Evolutionary conservation across 495 filamentous ascomycete genomes (phyloP), one percentile per base, ranked within the genome.

Genomic region (Penicillium longicatenatum): DNA sequence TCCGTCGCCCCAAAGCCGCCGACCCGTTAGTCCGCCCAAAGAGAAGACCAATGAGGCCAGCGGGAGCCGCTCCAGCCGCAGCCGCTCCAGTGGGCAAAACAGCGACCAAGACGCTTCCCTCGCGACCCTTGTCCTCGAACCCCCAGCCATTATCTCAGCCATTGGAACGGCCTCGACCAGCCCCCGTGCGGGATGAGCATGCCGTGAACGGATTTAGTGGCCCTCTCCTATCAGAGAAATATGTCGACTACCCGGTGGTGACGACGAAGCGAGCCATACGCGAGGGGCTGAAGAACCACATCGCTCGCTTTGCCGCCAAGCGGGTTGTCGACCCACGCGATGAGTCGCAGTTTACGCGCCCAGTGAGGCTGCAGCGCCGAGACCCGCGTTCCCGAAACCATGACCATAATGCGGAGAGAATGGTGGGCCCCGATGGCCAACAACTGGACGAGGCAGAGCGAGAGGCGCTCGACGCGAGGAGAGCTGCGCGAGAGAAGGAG

Each of bases 281-380:
- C 59, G 87, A 96, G 59, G 91, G 88, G 6, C 68, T 96, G 29
- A 88, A 94, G 50, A 83, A 92, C 63, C 95, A 98, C 67, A 82
- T 97, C 55, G 91, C 93, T 72, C 82, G 87, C 57, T 85, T 98
- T 45, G 72, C 83, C 8, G 78, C 79, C 6, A 89, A 86, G 63
- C 82, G 81, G 58, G 62, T 69, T 17, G 76, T 95, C 29, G 89
- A 96, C 68, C 87, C 89, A 41, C 81, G 81, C 22, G 82, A 97
- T 66, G 84, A 90, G 60, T 78, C 86, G 2, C 84, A 96, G 52
- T 98, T 98, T 64, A 88, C 89, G 10, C 83, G 91, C 42, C 94
- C 94, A 1, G 89, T 98, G 17, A 82, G 90, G 17, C 74, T 98
- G 44, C 92, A 97, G 70, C 88, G 94, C 35, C 88, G 93, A 9